Conservation (phyloP, 805 yeast species). For the Pichia scutulata region DNA sequence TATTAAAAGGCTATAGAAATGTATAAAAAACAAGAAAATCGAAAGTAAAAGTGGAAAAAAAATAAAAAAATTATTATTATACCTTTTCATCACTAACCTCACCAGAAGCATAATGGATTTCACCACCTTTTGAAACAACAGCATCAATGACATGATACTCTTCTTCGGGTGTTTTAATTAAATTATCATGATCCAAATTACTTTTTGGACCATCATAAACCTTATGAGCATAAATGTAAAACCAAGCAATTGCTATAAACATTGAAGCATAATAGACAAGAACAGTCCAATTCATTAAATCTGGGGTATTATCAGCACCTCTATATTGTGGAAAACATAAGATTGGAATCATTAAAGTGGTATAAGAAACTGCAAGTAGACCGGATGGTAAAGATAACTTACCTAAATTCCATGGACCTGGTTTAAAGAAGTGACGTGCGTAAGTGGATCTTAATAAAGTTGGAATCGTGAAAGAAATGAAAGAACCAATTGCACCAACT, state of each 20-base stretch:
- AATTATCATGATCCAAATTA: slow-evolving; percentile 34
- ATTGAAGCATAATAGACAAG: slow-evolving; percentile 56
- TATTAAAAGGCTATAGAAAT: not conserved
- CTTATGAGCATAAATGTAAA: slow-evolving; percentile 43
- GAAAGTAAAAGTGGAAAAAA: not conserved
- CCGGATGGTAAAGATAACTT: slow-evolving; percentile 42
- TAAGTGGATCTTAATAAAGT: slow-evolving; percentile 51
- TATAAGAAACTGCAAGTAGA: slow-evolving; percentile 40
- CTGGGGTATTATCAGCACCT: slow-evolving; percentile 31
- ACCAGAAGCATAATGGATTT: slow-evolving; percentile 6
- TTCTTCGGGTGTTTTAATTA: slow-evolving; percentile 20
- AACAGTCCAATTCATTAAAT: slow-evolving; percentile 55
- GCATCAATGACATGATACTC: slow-evolving; percentile 18
- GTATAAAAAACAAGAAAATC: not conserved
- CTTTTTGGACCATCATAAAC: slow-evolving; percentile 57
- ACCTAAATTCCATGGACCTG: slow-evolving; percentile 67
- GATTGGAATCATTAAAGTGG: slow-evolving; percentile 49
- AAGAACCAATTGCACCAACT: slow-evolving; percentile 64
- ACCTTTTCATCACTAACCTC: slow-evolving; percentile 6
- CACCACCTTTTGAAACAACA: slow-evolving; percentile 14
- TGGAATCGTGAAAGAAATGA: slow-evolving; percentile 61
- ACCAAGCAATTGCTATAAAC: slow-evolving; percentile 45
- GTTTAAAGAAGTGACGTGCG: slow-evolving; percentile 43
- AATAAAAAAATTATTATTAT: not conserved
- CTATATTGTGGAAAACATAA: slow-evolving; percentile 48